These are phyloP conservation scores for Azolla pinnata DNA, from an alignment of 75 land plant species.

Conservation along the genomic window DNA sequence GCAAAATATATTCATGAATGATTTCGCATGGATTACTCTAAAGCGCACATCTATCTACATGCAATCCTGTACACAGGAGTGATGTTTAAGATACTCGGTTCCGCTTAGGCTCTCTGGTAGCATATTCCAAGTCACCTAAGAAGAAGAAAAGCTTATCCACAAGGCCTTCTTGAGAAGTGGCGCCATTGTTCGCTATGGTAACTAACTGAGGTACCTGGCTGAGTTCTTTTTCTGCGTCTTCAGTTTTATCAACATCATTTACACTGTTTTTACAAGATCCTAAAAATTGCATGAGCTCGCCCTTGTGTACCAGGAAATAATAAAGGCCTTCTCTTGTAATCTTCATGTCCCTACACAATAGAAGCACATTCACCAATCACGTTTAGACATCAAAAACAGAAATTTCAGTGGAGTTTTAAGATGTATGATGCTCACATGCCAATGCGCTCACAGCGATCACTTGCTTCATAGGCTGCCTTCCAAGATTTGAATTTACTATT, in stretches of 20 bases:
- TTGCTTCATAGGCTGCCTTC: slow-evolving; percentile 7
- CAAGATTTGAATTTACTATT: background rate
- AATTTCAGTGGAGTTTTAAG: background rate
- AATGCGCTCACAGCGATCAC: slow-evolving; percentile 4
- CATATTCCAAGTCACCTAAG: slow-evolving; percentile 6
- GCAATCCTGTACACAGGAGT: too few species aligned
- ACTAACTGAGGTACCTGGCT: background rate
- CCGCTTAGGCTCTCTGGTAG: background rate
- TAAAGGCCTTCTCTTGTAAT: slow-evolving; percentile 3
- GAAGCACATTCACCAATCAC: background rate
- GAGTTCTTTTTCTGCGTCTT: background rate
- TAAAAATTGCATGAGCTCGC: background rate
- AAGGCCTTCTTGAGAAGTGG: background rate
- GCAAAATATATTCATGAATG: too few species aligned
- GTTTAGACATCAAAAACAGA: background rate
- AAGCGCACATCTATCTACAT: too few species aligned
- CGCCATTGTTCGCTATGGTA: background rate
- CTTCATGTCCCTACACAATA: background rate
- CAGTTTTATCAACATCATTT: background rate
- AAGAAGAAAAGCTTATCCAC: background rate
- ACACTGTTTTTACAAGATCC: background rate
- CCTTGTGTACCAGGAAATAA: slow-evolving; percentile 3
- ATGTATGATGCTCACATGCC: background rate
- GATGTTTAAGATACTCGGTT: too few species aligned
- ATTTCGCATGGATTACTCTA: too few species aligned